Percentiles rank a stretch among this genome's conserved stretches.
Conservation (phyloP, 1,284 basidiomycete species). For the Polyporus tsugae region DNA sequence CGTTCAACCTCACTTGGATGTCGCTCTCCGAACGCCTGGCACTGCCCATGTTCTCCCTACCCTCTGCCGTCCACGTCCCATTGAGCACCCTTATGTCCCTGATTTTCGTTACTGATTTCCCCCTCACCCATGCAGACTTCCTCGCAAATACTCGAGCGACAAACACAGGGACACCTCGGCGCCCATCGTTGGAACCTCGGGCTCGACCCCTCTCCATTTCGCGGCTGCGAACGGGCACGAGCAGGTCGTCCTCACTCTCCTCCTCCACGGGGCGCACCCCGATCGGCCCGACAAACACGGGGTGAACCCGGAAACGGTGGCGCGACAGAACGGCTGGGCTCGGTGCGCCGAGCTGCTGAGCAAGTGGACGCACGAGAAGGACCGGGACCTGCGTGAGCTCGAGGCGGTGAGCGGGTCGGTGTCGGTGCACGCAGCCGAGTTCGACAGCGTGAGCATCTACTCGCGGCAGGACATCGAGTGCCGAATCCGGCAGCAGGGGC, state of each 20-base stretch:
- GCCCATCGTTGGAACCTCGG: conserved; percentile 80
- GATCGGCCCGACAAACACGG: conserved; percentile 88
- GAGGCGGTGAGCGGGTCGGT: conserved; percentile 28
- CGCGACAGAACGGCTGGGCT: conserved; percentile 72
- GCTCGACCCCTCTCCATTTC: conserved; percentile 94
- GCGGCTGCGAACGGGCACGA: conserved; percentile 92
- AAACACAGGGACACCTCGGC: conserved; percentile 67
- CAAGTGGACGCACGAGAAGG: conserved; percentile 65
- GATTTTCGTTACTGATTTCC: conserved; percentile 6
- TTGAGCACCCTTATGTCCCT: background rate
- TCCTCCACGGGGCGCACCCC: conserved; percentile 82
- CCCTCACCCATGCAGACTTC: conserved; percentile 56
- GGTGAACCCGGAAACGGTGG: conserved; percentile 78
- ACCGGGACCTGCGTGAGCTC: conserved; percentile 57
- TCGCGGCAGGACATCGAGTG: conserved; percentile 42
- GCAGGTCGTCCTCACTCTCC: conserved; percentile 75
- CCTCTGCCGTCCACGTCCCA: too few relatives aligned
- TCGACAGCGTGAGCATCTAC: background rate
- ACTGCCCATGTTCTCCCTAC: too few relatives aligned
- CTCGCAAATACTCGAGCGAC: conserved; percentile 80
- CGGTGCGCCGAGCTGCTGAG: conserved; percentile 68
- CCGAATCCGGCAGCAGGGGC: conserved; percentile 46
- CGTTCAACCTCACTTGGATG: too few relatives aligned
- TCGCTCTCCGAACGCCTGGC: too few relatives aligned
- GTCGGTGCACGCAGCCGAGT: conserved; percentile 32